These are phyloP conservation scores for Tubosaeta sp. DNA, from an alignment of 768 basidiomycete species.

Conservation along the genomic window DNA sequence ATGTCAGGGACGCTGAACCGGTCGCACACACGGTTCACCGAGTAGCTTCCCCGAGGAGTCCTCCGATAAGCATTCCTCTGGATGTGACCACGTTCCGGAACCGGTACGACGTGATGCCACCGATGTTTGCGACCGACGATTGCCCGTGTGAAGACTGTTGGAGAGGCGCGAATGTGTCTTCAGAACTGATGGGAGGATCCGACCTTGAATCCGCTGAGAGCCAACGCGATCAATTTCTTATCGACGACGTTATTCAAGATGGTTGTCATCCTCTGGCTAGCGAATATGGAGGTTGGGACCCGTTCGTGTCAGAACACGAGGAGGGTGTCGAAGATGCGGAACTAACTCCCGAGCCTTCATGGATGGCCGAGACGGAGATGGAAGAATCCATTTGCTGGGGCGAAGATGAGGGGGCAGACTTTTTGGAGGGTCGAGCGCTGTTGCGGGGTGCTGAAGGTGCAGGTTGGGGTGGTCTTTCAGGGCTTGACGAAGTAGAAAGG, in stretches of 20 bases:
- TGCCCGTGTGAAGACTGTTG: conserved; percentile 3
- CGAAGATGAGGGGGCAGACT: conserved; percentile 21
- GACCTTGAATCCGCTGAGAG: not conserved
- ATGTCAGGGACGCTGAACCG: not conserved
- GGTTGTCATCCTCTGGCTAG: conserved; percentile 1
- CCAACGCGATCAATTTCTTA: not conserved
- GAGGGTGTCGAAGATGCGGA: not conserved
- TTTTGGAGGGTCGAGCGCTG: conserved; percentile 52
- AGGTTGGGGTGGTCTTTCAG: conserved; percentile 14
- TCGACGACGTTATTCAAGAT: not conserved
- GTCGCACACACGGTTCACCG: not conserved
- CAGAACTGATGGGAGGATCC: not conserved
- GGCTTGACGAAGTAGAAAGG: conserved; percentile 47
- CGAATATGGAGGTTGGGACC: not conserved
- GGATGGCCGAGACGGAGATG: not conserved
- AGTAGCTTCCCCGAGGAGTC: conserved; percentile 2
- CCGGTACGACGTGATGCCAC: conserved; percentile 8
- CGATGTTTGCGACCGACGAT: conserved; percentile 13
- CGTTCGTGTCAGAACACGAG: conserved; percentile 3
- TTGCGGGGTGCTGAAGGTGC: conserved; percentile 36
- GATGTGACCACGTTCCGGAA: conserved; percentile 5
- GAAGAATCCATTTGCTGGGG: not conserved
- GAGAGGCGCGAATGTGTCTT: not conserved
- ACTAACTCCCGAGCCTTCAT: not conserved
- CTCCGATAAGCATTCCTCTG: conserved; percentile 3